Conservation (phyloP, 2,329 filamentous ascomycete species). For the Samsoniella hepiali region DNA sequence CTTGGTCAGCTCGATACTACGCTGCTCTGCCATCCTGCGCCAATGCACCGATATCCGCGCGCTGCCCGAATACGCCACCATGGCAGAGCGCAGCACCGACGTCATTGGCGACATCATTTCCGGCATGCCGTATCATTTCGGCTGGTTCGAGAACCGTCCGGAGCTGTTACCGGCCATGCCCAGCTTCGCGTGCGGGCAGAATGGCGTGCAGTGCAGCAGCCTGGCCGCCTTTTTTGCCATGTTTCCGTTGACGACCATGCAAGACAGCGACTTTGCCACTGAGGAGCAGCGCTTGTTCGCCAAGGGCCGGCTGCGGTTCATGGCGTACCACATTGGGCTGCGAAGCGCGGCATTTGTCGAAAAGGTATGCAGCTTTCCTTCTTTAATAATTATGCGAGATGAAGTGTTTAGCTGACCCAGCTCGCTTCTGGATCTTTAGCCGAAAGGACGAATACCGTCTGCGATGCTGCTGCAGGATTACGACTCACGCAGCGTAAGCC, state of each 20-base stretch:
- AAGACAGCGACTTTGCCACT: conserved; percentile 1
- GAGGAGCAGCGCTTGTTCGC: background rate
- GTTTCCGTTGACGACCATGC: background rate
- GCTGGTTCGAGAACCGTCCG: conserved; percentile 7
- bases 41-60: background rate
- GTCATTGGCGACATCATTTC: background rate
- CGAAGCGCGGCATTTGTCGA: background rate
- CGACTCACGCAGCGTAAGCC: background rate
- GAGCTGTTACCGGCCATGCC: background rate
- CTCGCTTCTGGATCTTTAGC: background rate
- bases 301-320: background rate
- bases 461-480: background rate
- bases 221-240: background rate
- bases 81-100: background rate
- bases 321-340: background rate
- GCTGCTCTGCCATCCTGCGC: background rate
- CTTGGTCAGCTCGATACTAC: background rate
- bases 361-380: background rate
- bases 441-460: background rate
- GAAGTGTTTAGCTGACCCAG: too few relatives aligned
- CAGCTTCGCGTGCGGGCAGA: conserved; percentile 6
- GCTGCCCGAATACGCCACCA: background rate
- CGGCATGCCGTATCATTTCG: background rate
- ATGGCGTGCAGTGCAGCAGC: background rate
- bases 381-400: background rate